Evolutionary conservation across 139 green algal genomes (phyloP).

Genomic region (Closterium sp.): DNA sequence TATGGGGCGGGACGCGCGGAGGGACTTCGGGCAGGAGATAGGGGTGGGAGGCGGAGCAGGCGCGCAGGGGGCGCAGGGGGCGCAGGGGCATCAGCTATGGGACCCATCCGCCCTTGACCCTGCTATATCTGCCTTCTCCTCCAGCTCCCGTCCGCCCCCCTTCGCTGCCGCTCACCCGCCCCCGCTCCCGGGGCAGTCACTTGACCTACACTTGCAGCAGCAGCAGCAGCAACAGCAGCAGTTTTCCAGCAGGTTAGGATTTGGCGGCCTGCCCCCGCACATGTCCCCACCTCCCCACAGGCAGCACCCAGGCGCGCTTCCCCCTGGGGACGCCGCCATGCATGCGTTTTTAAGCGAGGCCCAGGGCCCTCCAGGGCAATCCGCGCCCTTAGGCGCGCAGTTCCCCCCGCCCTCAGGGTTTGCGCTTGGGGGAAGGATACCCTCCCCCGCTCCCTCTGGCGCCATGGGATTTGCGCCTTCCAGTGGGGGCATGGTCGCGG

Average conservation of each 20-base stretch:
- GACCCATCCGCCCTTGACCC: neutral
- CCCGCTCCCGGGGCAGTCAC: neutral
- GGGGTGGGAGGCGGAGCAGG: neutral
- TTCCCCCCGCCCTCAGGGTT: neutral
- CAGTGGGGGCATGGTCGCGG: neutral
- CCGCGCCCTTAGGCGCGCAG: no score
- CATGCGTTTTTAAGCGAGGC: neutral
- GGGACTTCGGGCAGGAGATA: neutral
- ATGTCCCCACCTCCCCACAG: neutral
- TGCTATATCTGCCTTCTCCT: neutral
- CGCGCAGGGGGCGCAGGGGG: neutral
- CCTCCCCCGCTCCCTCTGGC: neutral
- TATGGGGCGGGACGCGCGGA: neutral
- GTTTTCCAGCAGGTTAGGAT: neutral
- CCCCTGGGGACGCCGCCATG: neutral
- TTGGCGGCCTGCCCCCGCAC: neutral
- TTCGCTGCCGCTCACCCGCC: neutral
- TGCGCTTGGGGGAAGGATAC: neutral
- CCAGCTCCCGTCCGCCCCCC: neutral
- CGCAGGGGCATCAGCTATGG: neutral
- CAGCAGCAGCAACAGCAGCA: neutral
- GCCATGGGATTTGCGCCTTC: neutral
- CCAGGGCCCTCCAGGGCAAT: neutral
- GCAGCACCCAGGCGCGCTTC: neutral
- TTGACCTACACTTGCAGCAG: neutral